A percentile compares a stretch with the other conserved stretches of the same genome.
These are phyloP conservation scores for Solanum tarapatanum DNA, from an alignment of 257 asterid species.

Conservation along the genomic window DNA sequence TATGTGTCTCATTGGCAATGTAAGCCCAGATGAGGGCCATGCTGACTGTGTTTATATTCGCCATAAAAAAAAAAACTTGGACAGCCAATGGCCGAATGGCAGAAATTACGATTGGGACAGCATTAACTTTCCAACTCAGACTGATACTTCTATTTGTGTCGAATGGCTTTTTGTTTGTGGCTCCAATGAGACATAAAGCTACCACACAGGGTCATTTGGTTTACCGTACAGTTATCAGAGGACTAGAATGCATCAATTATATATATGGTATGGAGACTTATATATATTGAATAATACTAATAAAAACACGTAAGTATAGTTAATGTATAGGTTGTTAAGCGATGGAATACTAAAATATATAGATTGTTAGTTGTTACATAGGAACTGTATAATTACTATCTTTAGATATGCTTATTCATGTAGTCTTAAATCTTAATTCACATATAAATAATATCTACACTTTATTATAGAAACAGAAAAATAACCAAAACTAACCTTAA, in stretches of 20 bases:
- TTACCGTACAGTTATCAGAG: neutral
- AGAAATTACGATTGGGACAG: neutral
- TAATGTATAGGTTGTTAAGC: neutral
- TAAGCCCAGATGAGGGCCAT: neutral
- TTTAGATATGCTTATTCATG: too few species aligned
- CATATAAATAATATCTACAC: too few species aligned
- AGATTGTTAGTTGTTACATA: neutral
- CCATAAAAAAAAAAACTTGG: neutral
- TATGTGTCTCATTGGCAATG: neutral
- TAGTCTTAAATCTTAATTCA: too few species aligned
- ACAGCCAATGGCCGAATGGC: neutral
- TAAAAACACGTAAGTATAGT: neutral
- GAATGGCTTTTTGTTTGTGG: neutral
- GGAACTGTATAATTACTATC: neutral
- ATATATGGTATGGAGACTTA: neutral
- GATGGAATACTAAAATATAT: neutral
- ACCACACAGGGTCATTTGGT: neutral
- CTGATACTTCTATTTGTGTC: neutral
- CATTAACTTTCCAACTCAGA: neutral
- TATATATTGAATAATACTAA: neutral
- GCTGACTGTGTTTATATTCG: neutral
- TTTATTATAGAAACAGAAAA: too few species aligned
- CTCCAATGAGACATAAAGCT: neutral
- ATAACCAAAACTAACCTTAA: too few species aligned
- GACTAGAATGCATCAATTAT: neutral